phyloP scores from a whole-genome alignment of 2,329 filamentous ascomycete genomes.

The Drechslerella coelobrocha region DNA sequence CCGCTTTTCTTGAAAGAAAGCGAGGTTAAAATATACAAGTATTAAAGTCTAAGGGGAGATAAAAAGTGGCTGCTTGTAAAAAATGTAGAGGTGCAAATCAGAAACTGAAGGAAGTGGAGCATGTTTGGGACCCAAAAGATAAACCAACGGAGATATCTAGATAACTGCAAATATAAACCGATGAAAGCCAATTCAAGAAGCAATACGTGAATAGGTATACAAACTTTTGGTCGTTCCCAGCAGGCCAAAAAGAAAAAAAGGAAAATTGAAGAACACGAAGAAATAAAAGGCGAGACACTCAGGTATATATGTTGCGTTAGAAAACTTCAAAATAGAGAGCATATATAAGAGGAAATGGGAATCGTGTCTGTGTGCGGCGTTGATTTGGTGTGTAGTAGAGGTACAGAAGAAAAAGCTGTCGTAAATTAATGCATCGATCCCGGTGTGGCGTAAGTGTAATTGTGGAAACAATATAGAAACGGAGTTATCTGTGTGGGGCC shows the following conservation, averaged over 20 bases:
- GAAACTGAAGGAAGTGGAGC: conserved; percentile 3
- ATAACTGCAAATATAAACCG: conserved; percentile 9
- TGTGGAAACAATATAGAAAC: neutral
- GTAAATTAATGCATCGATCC: conserved; percentile 26
- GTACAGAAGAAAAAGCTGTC: conserved; percentile 26
- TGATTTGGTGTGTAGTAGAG: conserved; percentile 18
- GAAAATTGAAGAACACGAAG: conserved; percentile 7
- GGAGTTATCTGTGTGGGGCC: neutral
- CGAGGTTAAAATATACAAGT: neutral
- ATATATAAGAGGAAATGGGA: no score
- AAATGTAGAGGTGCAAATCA: neutral
- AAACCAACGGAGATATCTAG: conserved; percentile 4
- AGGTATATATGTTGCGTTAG: no score
- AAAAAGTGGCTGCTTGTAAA: no score
- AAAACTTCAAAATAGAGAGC: no score
- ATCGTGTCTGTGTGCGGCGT: no score
- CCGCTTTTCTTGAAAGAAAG: neutral
- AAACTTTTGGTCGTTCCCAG: conserved; percentile 39
- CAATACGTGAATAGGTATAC: conserved; percentile 13
- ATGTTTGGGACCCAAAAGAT: conserved; percentile 3
- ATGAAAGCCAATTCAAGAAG: neutral
- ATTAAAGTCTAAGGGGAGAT: no score
- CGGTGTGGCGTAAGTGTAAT: no score
- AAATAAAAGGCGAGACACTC: no score
- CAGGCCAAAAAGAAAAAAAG: conserved; percentile 17